phyloP scores from a whole-genome alignment of 495 filamentous ascomycete genomes.

The Penicillium alfredii region DNA sequence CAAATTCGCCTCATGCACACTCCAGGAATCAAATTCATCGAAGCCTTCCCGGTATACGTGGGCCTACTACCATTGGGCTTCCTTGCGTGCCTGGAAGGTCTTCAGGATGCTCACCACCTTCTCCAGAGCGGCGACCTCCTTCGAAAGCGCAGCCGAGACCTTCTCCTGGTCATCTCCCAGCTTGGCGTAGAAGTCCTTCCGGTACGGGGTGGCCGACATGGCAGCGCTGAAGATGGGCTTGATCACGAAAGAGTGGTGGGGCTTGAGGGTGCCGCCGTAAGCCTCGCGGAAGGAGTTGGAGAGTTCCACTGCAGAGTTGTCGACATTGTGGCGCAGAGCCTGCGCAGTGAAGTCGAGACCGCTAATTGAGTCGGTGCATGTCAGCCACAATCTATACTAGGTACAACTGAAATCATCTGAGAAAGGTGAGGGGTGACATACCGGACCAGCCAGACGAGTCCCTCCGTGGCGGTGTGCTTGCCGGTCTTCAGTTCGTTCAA shows the following conservation, averaged over 20 bases:
- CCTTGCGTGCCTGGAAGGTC: slow-evolving; percentile 59
- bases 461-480: slow-evolving; percentile 80
- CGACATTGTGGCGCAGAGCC: slow-evolving; percentile 71
- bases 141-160: slow-evolving; percentile 53
- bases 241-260: slow-evolving; percentile 78
- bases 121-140: slow-evolving; percentile 71
- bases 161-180: slow-evolving; percentile 58
- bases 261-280: slow-evolving; percentile 81
- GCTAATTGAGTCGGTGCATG: slow-evolving; percentile 36
- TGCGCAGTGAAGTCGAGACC: slow-evolving; percentile 88
- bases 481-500: slow-evolving; percentile 79
- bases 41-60: no score
- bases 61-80: slow-evolving; percentile 62
- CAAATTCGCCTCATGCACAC: slow-evolving; percentile 7
- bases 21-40: no score
- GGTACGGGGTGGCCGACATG: slow-evolving; percentile 87
- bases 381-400: slow-evolving; percentile 3
- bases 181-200: slow-evolving; percentile 84
- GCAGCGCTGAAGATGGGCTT: slow-evolving; percentile 88
- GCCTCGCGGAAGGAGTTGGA: slow-evolving; percentile 77
- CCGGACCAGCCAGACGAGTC: slow-evolving; percentile 87
- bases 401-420: neutral
- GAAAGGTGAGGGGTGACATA: slow-evolving; percentile 33
- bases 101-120: slow-evolving; percentile 69
- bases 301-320: slow-evolving; percentile 64